Base-by-base conservation (phyloP, 2,329 filamentous ascomycete species). In the Penicillium sp. region DNA sequence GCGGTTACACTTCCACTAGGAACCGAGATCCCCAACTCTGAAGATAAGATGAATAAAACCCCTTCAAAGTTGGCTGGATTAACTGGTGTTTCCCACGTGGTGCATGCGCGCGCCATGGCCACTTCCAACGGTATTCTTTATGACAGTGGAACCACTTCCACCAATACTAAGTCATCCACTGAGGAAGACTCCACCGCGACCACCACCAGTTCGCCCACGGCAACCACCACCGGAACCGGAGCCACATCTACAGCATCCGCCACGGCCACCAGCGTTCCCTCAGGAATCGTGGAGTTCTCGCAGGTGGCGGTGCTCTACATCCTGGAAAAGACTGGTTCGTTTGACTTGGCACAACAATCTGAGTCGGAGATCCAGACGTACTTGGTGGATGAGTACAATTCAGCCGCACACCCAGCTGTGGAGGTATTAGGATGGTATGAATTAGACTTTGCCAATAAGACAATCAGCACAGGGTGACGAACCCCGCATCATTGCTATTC, bases 251-350 rank as follows among this genome's bases (percentile, higher is more conserved):
- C 65, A 2, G 33, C 60, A 7, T 54, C 58, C 1, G 39, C 54
- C 5, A 52, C 53, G 13, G 47, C 24, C 10, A 22, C 35, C 14
- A 27, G 48, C 22, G 54, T 71, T 2, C 59, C 67, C 1, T 57
- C 58, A 7, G 56, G 66, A 10, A 64, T 70, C 16, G 58, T 75
- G 21, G 68, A 71, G 39, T 76, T 76, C 59, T 70, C 73, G 16
- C 69, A 68, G 45, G 66, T 74, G 43, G 70, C 72, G 2, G 68
- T 76, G 7, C 76, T 87, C 21, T 74, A 72, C 54, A 72, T 76
- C 24, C 60, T 76, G 19, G 64, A 75, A 61, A 67, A 71, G 45
- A 75, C 74, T 0, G 69, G 67, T 9, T 67, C 66, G 0, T 52
- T 76, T 3, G 53, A 64, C 8, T 65, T 67, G 52, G 68, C 75